Conservation (phyloP, 345 rosid genomes). For the Psidium friedrichsthalianum region DNA sequence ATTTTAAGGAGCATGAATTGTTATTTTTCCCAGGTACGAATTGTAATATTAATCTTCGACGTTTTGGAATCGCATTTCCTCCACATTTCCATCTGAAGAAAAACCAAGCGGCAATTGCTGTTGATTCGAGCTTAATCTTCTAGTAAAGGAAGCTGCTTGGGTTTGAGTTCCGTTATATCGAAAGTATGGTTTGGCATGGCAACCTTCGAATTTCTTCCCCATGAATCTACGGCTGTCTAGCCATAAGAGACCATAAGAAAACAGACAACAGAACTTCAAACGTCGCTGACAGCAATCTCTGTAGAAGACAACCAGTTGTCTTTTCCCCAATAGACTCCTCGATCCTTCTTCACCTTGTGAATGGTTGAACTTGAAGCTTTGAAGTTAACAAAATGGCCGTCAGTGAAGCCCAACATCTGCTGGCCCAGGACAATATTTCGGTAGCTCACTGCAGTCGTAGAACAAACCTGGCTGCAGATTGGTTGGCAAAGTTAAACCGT, state of each 20-base stretch:
- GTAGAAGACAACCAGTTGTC: not conserved
- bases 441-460: no score
- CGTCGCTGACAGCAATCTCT: not conserved
- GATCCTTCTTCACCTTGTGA: not conserved
- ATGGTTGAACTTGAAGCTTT: not conserved
- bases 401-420: no score
- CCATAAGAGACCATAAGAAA: not conserved
- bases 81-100: not conserved
- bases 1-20: not conserved
- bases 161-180: not conserved
- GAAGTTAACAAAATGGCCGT: not conserved
- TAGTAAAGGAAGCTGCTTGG: not conserved
- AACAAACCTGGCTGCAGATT: no score
- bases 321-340: not conserved
- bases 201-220: not conserved
- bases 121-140: not conserved
- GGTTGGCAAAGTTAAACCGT: no score
- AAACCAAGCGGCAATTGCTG: not conserved
- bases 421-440: no score
- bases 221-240: not conserved
- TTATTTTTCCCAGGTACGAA: not conserved
- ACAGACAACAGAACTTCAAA: not conserved
- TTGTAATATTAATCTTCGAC: not conserved
- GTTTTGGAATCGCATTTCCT: not conserved
- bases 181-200: not conserved